Percentiles rank a stretch among this genome's conserved stretches.
Evolutionary conservation across 2,329 filamentous ascomycete genomes (phyloP).

Genomic region (Colletotrichum liriopes): DNA sequence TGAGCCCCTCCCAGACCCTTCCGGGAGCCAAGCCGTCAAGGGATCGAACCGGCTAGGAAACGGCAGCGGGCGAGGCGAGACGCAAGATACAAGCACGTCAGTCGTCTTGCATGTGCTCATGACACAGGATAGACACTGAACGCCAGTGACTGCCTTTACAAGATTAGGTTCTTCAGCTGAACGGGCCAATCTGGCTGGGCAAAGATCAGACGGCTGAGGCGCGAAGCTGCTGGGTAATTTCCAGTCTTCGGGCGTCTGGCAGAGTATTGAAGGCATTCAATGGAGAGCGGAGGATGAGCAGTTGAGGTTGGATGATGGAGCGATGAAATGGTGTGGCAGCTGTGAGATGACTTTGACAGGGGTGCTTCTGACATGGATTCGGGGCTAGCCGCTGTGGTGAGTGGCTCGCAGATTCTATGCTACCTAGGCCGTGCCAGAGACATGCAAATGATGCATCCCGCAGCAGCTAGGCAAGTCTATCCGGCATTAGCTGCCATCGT

Average conservation of each 20-base stretch:
- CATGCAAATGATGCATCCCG: conserved; percentile 44
- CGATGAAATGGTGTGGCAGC: conserved; percentile 42
- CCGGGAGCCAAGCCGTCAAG: conserved; percentile 35
- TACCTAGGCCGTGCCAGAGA: conserved; percentile 38
- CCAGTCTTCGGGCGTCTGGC: not conserved
- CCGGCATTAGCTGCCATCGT: conserved; percentile 43
- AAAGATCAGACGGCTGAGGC: conserved; percentile 14
- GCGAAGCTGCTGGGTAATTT: not conserved
- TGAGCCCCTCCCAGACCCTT: conserved; percentile 22
- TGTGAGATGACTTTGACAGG: conserved; percentile 39
- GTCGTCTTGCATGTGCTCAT: conserved; percentile 36
- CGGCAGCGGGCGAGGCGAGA: conserved; percentile 27
- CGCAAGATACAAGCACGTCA: conserved; percentile 36
- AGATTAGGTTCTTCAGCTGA: conserved; percentile 36
- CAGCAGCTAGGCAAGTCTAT: conserved; percentile 43
- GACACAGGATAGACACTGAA: conserved; percentile 39
- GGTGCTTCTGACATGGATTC: conserved; percentile 40
- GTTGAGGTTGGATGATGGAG: conserved; percentile 32
- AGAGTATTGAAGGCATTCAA: conserved; percentile 19
- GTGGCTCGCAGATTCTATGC: conserved; percentile 41
- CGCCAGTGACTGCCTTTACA: conserved; percentile 35
- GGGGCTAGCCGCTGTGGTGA: conserved; percentile 41
- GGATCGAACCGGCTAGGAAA: conserved; percentile 28
- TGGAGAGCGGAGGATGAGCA: conserved; percentile 10
- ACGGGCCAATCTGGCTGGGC: conserved; percentile 16